These are phyloP conservation scores for Grosmannia huntii DNA, from an alignment of 2,329 filamentous ascomycete genomes.

Conservation along the genomic window DNA sequence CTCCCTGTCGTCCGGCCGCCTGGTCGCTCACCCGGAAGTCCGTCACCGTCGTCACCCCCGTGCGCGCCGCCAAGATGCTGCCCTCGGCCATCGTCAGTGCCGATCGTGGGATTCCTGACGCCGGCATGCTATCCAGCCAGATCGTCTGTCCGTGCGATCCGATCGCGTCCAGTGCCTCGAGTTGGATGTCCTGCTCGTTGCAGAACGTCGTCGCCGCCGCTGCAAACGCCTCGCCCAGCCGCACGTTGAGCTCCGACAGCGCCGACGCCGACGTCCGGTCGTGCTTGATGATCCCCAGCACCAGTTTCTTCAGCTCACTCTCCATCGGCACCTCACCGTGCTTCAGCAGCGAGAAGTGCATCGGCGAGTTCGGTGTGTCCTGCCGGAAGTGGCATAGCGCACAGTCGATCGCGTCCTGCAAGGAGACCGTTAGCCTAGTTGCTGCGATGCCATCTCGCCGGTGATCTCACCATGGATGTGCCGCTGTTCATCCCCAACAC, in stretches of 20 bases:
- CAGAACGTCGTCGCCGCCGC: slow-evolving; percentile 37
- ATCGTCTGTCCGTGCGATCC: slow-evolving; percentile 48
- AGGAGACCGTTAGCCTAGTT: not conserved
- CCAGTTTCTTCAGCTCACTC: slow-evolving; percentile 37
- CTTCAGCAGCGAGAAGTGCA: slow-evolving; percentile 44
- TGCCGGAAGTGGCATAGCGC: slow-evolving; percentile 44
- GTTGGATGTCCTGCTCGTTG: slow-evolving; percentile 26
- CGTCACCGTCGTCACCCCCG: slow-evolving; percentile 44
- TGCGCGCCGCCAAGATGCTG: slow-evolving; percentile 37
- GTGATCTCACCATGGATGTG: slow-evolving; percentile 29
- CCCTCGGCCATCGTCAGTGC: slow-evolving; percentile 46
- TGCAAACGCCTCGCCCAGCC: slow-evolving; percentile 44
- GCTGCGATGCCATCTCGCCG: not conserved
- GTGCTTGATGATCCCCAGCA: slow-evolving; percentile 43
- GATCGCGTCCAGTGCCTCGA: slow-evolving; percentile 36
- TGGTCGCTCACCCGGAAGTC: slow-evolving; percentile 46
- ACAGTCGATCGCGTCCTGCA: slow-evolving; percentile 45
- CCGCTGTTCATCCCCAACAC: slow-evolving; percentile 43
- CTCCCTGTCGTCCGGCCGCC: slow-evolving; percentile 40
- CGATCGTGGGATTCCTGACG: slow-evolving; percentile 31
- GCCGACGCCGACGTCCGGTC: slow-evolving; percentile 39
- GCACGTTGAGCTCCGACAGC: slow-evolving; percentile 42
- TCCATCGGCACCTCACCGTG: slow-evolving; percentile 44
- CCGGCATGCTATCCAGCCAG: slow-evolving; percentile 41
- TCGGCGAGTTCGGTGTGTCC: slow-evolving; percentile 32